Evolutionary conservation across 345 rosid species (phyloP), one percentile per base, ranked within the genome.

Genomic region (Linum usitatissimum): DNA sequence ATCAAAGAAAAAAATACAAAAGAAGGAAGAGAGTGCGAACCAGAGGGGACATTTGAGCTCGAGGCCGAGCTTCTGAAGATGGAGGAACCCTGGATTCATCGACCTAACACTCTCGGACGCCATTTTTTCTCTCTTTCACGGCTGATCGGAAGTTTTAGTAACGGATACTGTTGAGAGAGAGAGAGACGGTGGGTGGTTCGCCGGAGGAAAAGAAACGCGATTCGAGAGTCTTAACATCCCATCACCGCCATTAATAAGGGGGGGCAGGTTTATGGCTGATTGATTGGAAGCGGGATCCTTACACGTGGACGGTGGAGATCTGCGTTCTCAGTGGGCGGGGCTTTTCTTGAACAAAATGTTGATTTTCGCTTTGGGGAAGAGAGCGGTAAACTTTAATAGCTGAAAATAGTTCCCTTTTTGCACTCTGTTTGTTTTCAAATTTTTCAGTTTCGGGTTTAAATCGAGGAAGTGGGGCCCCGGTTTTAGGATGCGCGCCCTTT

Each of bases 11-110:
- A 55, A 19, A 6, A 1, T 30, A 20, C 2, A n/a, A 5, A n/a
- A 6, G 14, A 4, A 3, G 49, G 18, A 4, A 38, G 18, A 30
- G 53, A 23, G 9, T 49, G 72, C 84, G 14, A 72, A 91, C 98
- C 98, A 91, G 64, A 85, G 81, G 60, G 96, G 89, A 61, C 98
- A 91, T 48, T 86, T 88, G 71, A 88, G 95, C 68, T 91, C 96
- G 18, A 91, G 87, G 57, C 71, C 87, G 64, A 91, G 71, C 62
- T 88, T 91, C 70, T 86, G 92, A 51, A 91, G 78, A 73, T 86
- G 86, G 59, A 88, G 92, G 66, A 79, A 70, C 85, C 88, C 86
- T 19, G 98, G 92, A 60, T 85, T 82, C 69, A 82, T 70, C 53
- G 76, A 57, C 59, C 77, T 73, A 42, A 56, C 51, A 19, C 36